Percentiles rank a stretch among this genome's conserved stretches.
phyloP scores from a whole-genome alignment of 2,329 filamentous ascomycete species.

The Xylaria sp. region DNA sequence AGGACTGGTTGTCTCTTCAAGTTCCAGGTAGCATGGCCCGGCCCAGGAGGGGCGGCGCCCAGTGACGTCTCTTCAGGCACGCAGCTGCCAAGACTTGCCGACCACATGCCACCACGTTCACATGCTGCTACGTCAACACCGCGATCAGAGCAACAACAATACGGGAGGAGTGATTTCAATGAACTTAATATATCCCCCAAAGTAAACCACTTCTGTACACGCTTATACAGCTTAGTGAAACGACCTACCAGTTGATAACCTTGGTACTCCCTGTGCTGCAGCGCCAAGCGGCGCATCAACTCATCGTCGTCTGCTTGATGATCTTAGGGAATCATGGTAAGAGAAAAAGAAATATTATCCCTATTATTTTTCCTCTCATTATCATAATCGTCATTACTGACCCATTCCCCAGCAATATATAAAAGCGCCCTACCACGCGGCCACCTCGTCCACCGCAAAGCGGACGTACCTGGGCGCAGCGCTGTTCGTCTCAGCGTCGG shows the following conservation, averaged over 20 bases:
- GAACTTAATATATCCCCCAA: neutral
- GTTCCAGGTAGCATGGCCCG: neutral
- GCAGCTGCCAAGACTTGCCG: conserved; percentile 22
- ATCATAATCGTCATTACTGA: neutral
- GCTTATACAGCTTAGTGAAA: neutral
- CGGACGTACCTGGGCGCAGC: conserved; percentile 60
- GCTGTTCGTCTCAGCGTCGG: conserved; percentile 57
- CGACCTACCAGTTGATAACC: neutral
- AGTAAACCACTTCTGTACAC: neutral
- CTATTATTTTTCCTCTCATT: neutral
- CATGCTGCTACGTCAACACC: neutral
- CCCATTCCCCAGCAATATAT: conserved; percentile 42
- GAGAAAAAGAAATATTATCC: neutral
- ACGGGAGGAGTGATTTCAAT: neutral
- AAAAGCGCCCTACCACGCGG: conserved; percentile 50
- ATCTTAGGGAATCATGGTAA: conserved; percentile 14
- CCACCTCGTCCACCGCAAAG: conserved; percentile 64
- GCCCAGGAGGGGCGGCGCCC: neutral
- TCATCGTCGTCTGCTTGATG: neutral
- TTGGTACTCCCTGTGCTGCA: neutral
- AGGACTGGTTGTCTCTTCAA: neutral
- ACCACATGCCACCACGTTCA: conserved; percentile 30
- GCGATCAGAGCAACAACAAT: neutral
- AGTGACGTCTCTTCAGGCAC: neutral
- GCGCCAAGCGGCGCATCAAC: conserved; percentile 27